A percentile compares a stretch with the other conserved stretches of the same genome.
Conservation (phyloP, 768 basidiomycete species). For the Pleurotus giganteus region DNA sequence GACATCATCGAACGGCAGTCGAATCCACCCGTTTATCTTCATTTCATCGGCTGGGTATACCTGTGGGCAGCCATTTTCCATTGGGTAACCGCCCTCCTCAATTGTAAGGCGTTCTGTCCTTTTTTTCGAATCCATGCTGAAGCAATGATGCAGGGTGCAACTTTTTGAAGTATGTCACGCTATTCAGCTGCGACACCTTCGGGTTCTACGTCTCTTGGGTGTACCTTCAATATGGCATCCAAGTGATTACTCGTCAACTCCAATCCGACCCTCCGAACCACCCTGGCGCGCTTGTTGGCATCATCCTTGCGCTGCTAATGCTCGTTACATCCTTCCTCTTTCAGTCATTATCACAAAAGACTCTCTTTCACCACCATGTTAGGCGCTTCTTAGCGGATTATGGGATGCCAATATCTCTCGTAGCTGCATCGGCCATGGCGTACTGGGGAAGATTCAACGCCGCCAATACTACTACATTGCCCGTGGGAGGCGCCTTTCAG, state of each 20-base stretch:
- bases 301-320: conserved; percentile 78
- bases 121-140: conserved; percentile 6
- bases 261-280: conserved; percentile 28
- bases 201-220: conserved; percentile 93
- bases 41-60: conserved; percentile 92
- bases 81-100: conserved; percentile 77
- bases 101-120: conserved; percentile 47
- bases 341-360: conserved; percentile 56
- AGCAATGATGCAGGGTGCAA: conserved; percentile 58
- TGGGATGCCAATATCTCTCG: conserved; percentile 85
- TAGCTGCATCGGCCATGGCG: conserved; percentile 73
- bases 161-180: conserved; percentile 82
- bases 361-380: conserved; percentile 71
- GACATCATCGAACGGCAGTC: conserved; percentile 59
- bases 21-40: conserved; percentile 72
- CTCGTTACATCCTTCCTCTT: conserved; percentile 74
- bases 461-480: conserved; percentile 62
- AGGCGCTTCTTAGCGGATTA: conserved; percentile 82
- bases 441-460: conserved; percentile 82
- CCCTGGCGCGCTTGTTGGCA: conserved; percentile 56
- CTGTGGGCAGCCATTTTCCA: conserved; percentile 86
- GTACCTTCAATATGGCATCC: conserved; percentile 86
- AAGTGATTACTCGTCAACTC: conserved; percentile 78
- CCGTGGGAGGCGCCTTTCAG: conserved; percentile 65
- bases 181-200: conserved; percentile 90